Base-by-base conservation (phyloP, 352 stramenopile species). In the Elongisporangium anandrum region DNA sequence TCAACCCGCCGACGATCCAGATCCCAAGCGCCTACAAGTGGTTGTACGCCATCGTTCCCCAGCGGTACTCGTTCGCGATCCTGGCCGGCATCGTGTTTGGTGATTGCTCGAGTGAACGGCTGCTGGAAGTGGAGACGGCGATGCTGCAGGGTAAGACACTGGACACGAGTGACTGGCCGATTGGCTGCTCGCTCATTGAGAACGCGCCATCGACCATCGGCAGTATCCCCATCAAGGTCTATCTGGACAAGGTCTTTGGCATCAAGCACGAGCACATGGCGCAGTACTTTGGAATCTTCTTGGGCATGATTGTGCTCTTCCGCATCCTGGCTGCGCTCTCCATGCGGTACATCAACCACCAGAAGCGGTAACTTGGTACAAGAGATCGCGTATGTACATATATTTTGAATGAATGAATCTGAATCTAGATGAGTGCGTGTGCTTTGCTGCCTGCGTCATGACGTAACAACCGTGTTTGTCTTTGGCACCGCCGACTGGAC, bases 291-390 rank as follows among this genome's bases (percentile, higher is more conserved):
- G 63, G 61, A 29, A 59, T 75, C 51, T 60, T 70, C 24, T 16
- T 79, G 20, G 68, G 58, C 22, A 71, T 62, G 56, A 66, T 81
- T 29, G 60, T 68, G 21, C 47, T 79, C 51, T 79, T 81, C 61
- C 66, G 71, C 20, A 39, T 84, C 21, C 58, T 81, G 15, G 60
- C 65, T 0, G 54, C 60, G 54, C 52, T 83, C 49, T 63, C 67
- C n/a, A 70, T 84, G 62, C 72, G 74, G 38, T 84, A 69, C 55
- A 68, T 86, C 47, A 84, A 81, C 55, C 60, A 75, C 49, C 68
- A 72, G 56, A 64, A 69, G 29, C 59, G 63, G 26, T 72, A 75
- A 59, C 24, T 34, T 34, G 7, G 24, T 34, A 7, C 7, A n/a
- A n/a, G n/a, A n/a, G n/a, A n/a, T n/a, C n/a, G n/a, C n/a, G n/a